Evolutionary conservation across 148 eudicot species (phyloP), one percentile per base, ranked within the genome.

Genomic region (Nyssa sinensis): DNA sequence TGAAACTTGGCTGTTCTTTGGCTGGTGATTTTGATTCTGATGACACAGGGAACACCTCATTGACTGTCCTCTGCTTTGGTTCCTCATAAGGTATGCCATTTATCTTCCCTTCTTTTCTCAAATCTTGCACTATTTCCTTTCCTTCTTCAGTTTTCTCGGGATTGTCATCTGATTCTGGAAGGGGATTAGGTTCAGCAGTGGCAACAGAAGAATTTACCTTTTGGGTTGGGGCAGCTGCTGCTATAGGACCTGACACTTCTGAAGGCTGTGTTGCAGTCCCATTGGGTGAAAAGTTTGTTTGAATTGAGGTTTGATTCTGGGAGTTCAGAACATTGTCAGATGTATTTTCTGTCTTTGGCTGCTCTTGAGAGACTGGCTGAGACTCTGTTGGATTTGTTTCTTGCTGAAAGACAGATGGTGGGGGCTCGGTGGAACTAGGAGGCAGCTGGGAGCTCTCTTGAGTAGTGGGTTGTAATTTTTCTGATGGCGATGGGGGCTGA

Each of bases 341-440:
- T 66, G 3, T 66, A 29, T 11, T 24, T 34, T 73, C 70, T 39
- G 24, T 25, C 74, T 41, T 44, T 11, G 33, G 58, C 62, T 33
- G 71, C 32, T 86, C 80, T 53, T 62, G 69, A 33, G 82, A 30
- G 8, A 66, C 57, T 64, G 74, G 64, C 55, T 65, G 78, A 65
- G 72, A 63, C 60, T 3, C 53, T 34, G 66, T 71, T 27, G 30
- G 44, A 39, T 69, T 74, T 71, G 77, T 35, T 14, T 25, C 21
- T 14, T 34, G 21, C 24, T 32, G 70, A 51, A 17, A 27, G 66
- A 4, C 25, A 23, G 67, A 28, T 7, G 67, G 17, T 69, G 66
- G 61, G 33, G 64, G 64, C 64, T 28, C 16, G 29, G 33, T 62
- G 64, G 64, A 27, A 62, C 33, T 62, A 7, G 64, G 19, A 62